These are phyloP conservation scores for Sporothrix pseudoabietina DNA, from an alignment of 2,329 filamentous ascomycete genomes.

Conservation along the genomic window DNA sequence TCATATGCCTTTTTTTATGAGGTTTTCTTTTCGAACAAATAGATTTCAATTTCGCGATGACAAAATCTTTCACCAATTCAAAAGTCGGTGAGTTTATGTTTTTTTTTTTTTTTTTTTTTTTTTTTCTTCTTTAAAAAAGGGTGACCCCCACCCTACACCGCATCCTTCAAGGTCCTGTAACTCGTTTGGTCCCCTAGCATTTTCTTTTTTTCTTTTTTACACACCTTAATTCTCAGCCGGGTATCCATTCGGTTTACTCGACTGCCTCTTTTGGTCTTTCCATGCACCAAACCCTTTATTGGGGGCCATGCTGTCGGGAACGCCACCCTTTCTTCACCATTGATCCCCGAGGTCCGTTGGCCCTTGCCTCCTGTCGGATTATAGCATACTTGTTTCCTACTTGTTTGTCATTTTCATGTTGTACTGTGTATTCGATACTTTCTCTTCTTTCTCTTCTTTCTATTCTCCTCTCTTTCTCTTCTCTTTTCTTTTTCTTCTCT, in stretches of 20 bases:
- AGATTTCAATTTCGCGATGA: too few relatives aligned
- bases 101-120: not conserved
- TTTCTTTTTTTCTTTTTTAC: not conserved
- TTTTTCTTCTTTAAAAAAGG: not conserved
- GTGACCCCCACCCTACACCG: not conserved
- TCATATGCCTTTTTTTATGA: not conserved
- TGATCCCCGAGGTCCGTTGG: not conserved
- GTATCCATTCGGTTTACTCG: not conserved
- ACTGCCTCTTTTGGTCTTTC: not conserved
- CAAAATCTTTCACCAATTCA: too few relatives aligned
- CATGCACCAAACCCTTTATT: not conserved
- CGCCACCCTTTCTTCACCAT: constrained; percentile 1
- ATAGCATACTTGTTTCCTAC: not conserved
- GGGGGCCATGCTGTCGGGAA: constrained; percentile 14
- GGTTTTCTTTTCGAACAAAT: not conserved
- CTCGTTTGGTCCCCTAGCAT: not conserved
- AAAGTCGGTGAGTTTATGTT: too few relatives aligned
- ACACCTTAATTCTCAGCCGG: not conserved
- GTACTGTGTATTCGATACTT: not conserved
- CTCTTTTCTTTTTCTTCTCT: constrained; percentile 12
- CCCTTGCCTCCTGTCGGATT: not conserved
- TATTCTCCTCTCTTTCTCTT: too few relatives aligned
- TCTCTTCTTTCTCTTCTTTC: not conserved
- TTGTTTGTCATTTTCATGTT: not conserved
- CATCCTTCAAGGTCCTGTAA: not conserved